These are phyloP conservation scores for Lineolata rhizophorae DNA, from an alignment of 495 filamentous ascomycete genomes.

Conservation along the genomic window DNA sequence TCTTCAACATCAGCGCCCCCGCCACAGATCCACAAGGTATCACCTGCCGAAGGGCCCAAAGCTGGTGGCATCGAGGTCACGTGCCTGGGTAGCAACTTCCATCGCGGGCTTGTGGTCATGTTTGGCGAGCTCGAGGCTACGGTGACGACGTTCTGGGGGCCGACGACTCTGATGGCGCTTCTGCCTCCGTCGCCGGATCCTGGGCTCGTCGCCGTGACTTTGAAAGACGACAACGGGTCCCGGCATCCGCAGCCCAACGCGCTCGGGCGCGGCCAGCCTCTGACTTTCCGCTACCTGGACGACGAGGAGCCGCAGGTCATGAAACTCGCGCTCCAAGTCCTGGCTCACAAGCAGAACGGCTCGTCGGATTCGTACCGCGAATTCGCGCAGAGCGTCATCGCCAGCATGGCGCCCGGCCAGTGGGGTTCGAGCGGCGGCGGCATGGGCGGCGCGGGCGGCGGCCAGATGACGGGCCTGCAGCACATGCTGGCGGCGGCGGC, in stretches of 20 bases:
- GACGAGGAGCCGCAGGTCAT: neutral
- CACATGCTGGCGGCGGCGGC: conserved; percentile 1
- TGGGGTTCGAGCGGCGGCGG: neutral
- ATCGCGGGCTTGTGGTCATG: conserved; percentile 59
- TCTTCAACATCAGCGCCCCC: conserved; percentile 14
- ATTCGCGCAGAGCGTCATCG: neutral
- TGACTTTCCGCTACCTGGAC: neutral
- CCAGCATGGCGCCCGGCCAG: neutral
- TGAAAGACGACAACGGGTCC: conserved; percentile 36
- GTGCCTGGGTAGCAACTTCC: conserved; percentile 58
- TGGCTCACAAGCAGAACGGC: neutral
- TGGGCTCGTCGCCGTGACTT: conserved; percentile 52
- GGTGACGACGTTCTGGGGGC: conserved; percentile 65
- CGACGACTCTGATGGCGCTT: conserved; percentile 62
- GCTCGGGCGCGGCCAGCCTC: neutral
- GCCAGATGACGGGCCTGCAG: neutral
- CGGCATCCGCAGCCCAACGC: conserved; percentile 21
- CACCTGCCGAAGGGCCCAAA: conserved; percentile 61
- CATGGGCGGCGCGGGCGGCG: neutral
- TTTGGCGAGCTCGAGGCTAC: conserved; percentile 63
- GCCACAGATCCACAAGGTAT: conserved; percentile 52
- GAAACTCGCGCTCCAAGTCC: neutral
- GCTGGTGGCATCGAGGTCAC: conserved; percentile 72
- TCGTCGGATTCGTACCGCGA: neutral
- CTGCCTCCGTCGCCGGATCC: conserved; percentile 50